Conservation (phyloP, 2,329 filamentous ascomycete genomes). For the Zalaria obscura region DNA sequence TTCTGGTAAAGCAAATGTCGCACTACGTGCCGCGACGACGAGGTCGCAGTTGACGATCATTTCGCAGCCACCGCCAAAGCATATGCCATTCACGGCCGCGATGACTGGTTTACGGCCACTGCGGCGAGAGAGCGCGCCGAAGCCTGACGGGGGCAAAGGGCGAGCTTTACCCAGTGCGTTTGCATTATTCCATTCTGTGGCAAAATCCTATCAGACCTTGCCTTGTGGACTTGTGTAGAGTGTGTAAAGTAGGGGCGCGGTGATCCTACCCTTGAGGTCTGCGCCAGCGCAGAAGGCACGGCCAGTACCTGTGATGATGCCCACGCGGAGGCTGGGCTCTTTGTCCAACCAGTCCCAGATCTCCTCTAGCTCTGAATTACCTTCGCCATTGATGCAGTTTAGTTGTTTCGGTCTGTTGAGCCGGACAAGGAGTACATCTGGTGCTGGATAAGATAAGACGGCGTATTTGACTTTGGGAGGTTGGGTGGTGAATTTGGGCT, state of each 20-base stretch:
- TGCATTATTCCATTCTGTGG: constrained; percentile 18
- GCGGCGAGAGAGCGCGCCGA: constrained; percentile 53
- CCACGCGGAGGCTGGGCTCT: constrained; percentile 16
- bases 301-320: constrained; percentile 20
- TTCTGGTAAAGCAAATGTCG: constrained; percentile 57
- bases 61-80: constrained; percentile 64
- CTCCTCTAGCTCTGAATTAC: constrained; percentile 15
- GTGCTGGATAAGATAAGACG: constrained; percentile 17
- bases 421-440: constrained; percentile 17
- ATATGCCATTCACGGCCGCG: constrained; percentile 62
- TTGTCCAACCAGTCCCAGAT: constrained; percentile 19
- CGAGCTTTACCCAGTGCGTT: constrained; percentile 12
- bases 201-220: background rate
- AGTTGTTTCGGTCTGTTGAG: constrained; percentile 20
- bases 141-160: constrained; percentile 32
- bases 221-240: too few relatives aligned
- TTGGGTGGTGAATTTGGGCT: constrained; percentile 10
- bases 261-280: constrained; percentile 18
- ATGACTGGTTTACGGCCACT: constrained; percentile 61
- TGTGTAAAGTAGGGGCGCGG: background rate
- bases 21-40: constrained; percentile 44
- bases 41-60: constrained; percentile 63
- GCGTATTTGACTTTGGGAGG: constrained; percentile 12
- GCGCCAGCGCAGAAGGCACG: constrained; percentile 22
- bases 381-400: constrained; percentile 20